phyloP scores from a whole-genome alignment of 108 stramenopile species.

The Asterionellopsis glacialis region DNA sequence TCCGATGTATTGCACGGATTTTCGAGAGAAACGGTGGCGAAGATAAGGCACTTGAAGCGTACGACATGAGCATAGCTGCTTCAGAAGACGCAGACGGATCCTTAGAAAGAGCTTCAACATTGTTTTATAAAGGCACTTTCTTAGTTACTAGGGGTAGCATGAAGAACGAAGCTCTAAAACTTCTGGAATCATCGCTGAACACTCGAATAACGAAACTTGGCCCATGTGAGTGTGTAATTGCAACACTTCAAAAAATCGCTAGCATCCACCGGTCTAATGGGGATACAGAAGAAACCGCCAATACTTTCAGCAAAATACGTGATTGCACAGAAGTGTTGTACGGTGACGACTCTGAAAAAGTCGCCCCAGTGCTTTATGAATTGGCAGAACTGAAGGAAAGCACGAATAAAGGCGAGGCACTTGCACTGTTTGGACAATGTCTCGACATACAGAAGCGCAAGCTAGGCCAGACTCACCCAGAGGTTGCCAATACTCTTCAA shows the following conservation, averaged over 20 bases:
- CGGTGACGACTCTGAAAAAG: slow-evolving; percentile 33
- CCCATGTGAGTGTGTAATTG: slow-evolving; percentile 34
- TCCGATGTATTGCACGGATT: slow-evolving; percentile 34
- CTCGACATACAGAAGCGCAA: slow-evolving; percentile 23
- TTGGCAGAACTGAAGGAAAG: slow-evolving; percentile 49
- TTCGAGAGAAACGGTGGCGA: slow-evolving; percentile 16
- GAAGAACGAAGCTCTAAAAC: slow-evolving; percentile 24
- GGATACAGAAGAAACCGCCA: slow-evolving; percentile 23
- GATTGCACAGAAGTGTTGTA: slow-evolving; percentile 35
- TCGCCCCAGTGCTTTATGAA: slow-evolving; percentile 41
- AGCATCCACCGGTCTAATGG: slow-evolving; percentile 24
- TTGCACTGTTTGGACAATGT: slow-evolving; percentile 48
- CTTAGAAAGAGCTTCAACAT: slow-evolving; percentile 43
- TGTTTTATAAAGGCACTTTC: slow-evolving; percentile 18
- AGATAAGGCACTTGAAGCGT: slow-evolving; percentile 27
- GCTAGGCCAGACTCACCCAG: slow-evolving; percentile 28
- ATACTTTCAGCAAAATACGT: slow-evolving; percentile 36
- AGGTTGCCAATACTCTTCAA: slow-evolving; percentile 41
- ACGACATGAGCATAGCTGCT: slow-evolving; percentile 30
- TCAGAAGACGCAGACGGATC: slow-evolving; percentile 37
- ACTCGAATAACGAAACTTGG: slow-evolving; percentile 49
- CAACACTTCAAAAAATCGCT: slow-evolving; percentile 34
- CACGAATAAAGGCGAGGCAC: slow-evolving; percentile 21
- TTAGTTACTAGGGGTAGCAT: slow-evolving; percentile 7
- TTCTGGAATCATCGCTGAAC: slow-evolving; percentile 38